phyloP scores from a whole-genome alignment of 345 rosid species.

The Sisymbrium irio region DNA sequence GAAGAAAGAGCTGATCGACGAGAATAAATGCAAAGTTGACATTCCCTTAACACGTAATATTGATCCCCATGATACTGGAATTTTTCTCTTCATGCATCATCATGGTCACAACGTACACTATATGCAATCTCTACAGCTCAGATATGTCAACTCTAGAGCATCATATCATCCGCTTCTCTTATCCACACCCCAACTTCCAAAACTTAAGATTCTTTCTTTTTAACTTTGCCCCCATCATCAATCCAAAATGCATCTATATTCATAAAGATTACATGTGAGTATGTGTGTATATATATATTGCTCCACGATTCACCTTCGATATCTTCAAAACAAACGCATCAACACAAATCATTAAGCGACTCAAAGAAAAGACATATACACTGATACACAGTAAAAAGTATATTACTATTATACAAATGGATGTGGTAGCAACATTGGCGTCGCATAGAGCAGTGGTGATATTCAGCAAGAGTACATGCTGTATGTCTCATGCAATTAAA shows the following conservation, averaged over 20 bases:
- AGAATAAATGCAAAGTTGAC: constrained; percentile 40
- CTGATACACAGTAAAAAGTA: constrained; percentile 11
- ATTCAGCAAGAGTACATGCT: constrained; percentile 90
- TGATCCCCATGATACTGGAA: constrained; percentile 26
- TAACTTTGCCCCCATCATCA: constrained; percentile 17
- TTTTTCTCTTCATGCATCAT: constrained; percentile 31
- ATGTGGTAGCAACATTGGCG: constrained; percentile 63
- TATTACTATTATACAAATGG: constrained; percentile 60
- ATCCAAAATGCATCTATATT: constrained; percentile 13
- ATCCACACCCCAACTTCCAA: constrained; percentile 25
- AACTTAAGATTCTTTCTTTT: constrained; percentile 10
- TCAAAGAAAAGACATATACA: not conserved
- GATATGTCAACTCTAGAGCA: constrained; percentile 35
- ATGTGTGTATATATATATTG: constrained; percentile 14
- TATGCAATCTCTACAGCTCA: constrained; percentile 16
- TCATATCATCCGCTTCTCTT: constrained; percentile 27
- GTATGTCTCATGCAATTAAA: constrained; percentile 92
- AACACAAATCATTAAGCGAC: not conserved
- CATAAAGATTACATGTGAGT: constrained; percentile 4
- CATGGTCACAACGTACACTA: constrained; percentile 31
- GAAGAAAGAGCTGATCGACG: constrained; percentile 20
- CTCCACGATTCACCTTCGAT: constrained; percentile 24
- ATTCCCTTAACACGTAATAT: constrained; percentile 36
- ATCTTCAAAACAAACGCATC: constrained; percentile 26
- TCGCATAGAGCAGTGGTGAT: constrained; percentile 96